Conservation (phyloP, 2,329 filamentous ascomycete genomes). For the Aspergillus quadricinctus region DNA sequence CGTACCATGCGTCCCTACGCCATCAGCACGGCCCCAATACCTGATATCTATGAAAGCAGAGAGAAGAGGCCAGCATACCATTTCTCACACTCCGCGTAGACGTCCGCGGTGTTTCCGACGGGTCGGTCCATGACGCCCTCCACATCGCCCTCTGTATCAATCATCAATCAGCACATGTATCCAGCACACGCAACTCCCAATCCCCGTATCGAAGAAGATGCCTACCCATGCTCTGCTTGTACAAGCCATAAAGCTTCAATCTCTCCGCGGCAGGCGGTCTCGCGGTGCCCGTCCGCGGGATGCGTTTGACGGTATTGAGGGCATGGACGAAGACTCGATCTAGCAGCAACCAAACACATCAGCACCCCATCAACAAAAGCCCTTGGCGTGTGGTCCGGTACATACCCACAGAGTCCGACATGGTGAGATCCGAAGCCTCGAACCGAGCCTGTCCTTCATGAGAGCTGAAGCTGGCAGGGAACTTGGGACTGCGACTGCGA, state of each 20-base stretch:
- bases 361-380: neutral
- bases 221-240: slow-evolving; percentile 90
- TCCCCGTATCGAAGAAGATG: neutral
- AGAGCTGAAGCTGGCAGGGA: slow-evolving; percentile 28
- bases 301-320: slow-evolving; percentile 97
- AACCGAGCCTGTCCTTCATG: slow-evolving; percentile 27
- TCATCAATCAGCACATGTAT: slow-evolving; percentile 1
- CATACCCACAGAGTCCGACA: slow-evolving; percentile 47
- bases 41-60: neutral
- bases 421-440: slow-evolving; percentile 25
- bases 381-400: slow-evolving; percentile 1
- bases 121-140: slow-evolving; percentile 90
- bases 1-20: slow-evolving; percentile 83
- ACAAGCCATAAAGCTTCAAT: slow-evolving; percentile 90
- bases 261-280: slow-evolving; percentile 82
- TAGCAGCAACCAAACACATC: slow-evolving; percentile 36
- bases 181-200: neutral
- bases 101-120: slow-evolving; percentile 47
- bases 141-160: slow-evolving; percentile 73
- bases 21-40: neutral
- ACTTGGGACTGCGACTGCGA: neutral
- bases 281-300: slow-evolving; percentile 85
- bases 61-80: slow-evolving; percentile 48
- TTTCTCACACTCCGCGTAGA: slow-evolving; percentile 58
- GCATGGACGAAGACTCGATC: slow-evolving; percentile 99